Conservation (phyloP, 2,329 filamentous ascomycete species). For the Botrytis hyacinthi region DNA sequence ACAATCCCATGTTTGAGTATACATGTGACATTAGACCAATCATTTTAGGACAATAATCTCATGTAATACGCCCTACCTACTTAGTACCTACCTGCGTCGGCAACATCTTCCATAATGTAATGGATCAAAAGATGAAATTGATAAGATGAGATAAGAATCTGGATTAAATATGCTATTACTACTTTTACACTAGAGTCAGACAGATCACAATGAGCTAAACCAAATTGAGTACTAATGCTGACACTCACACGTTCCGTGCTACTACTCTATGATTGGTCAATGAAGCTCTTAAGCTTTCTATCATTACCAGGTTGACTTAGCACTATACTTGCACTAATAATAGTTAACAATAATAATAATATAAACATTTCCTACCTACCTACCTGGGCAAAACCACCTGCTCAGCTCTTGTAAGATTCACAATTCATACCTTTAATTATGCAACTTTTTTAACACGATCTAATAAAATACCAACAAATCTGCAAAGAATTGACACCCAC, state of each 20-base stretch:
- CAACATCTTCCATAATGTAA: background rate
- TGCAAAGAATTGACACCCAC: background rate
- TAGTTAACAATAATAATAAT: background rate
- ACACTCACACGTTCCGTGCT: background rate
- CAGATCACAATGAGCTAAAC: too few species aligned
- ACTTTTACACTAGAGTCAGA: too few species aligned
- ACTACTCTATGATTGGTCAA: constrained; percentile 9
- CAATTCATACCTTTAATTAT: background rate
- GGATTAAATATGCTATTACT: background rate
- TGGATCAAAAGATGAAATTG: background rate
- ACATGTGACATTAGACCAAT: background rate
- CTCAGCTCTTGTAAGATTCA: background rate
- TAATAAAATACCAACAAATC: background rate
- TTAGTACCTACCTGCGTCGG: background rate
- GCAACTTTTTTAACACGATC: background rate
- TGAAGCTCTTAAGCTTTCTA: background rate
- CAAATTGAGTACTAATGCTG: too few species aligned
- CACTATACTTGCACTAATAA: background rate
- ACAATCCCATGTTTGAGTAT: background rate
- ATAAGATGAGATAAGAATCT: background rate
- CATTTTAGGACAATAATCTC: background rate
- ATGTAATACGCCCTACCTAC: background rate
- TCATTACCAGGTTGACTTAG: background rate
- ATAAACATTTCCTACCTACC: background rate
- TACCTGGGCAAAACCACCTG: background rate